Evolutionary conservation across 2,329 filamentous ascomycete species (phyloP), one percentile per base, ranked within the genome.

Genomic region (Penicillium palitans): DNA sequence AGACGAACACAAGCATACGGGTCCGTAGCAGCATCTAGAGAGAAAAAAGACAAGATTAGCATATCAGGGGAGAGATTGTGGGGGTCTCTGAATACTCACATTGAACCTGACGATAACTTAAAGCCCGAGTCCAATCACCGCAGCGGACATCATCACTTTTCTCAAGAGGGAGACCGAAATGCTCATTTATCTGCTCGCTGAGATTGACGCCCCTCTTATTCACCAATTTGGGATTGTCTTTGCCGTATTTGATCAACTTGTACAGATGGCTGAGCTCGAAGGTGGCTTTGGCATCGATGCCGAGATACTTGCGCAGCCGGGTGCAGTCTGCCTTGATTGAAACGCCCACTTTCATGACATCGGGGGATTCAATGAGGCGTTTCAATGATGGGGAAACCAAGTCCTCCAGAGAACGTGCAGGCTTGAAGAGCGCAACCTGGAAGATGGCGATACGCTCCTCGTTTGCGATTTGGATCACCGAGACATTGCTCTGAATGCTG

Each of bases 231-330:
- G 79, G 81, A 39, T 84, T 76, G 6, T 78, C 77, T 54, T 78
- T 74, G 0, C 84, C 85, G 69, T 86, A 88, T 60, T 87, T 91
- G 62, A 96, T 84, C 12, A 96, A 78, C 64, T 86, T 90, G 74
- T 93, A 88, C 25, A 96, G 76, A 70, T 96, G 89, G 71, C 90
- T 93, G 8, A 96, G 81, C 75, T 97, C 93, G 60, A 96, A 84
- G 4, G 90, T 78, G 0, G 90, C 90, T 50, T 79, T 82, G 1
- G 87, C 79, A 0, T 88, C 72, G 27, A 96, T 81, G 0, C 76
- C 79, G 3, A 96, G 81, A 61, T 79, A 84, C n/a, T 84, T 88
- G 29, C 79, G 80, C 13, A 97, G 69, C 31, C 91, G 85, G 2
- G 84, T 88, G 59, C 83, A 84, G 63, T 91, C 91, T 39, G 83